Evolutionary conservation across 2,329 filamentous ascomycete species (phyloP), one percentile per base, ranked within the genome.

Genomic region (Fusarium euwallaceae): DNA sequence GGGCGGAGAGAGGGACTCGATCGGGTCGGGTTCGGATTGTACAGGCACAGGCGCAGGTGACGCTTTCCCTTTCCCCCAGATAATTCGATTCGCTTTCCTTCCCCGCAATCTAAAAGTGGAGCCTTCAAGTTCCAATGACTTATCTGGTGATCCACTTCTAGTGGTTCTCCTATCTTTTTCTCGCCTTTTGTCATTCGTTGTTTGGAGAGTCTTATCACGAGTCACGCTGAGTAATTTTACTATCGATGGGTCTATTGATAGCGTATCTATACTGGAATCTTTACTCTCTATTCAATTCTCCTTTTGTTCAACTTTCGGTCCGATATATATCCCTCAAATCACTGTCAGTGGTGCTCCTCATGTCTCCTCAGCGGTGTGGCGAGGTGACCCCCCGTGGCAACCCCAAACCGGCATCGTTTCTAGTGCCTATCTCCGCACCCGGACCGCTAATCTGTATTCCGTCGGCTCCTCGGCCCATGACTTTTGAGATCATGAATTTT

Each of bases 31-130:
- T 16, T 36, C 34, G 34, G 34, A 36, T 36, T 34, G 60, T 9
- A 36, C 60, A 53, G 27, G 27, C 27, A 29, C 27, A 29, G 32
- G 48, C 55, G 22, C 20, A 59, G 55, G 55, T 59, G 55, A 59
- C 55, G 55, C 55, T 39, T 36, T 36, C 58, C 58, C 55, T 39
- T 36, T 36, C 58, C 58, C 58, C 58, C 58, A 60, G 58, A 60
- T 22, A 43, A 60, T 60, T 60, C 56, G 22, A 41, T 36, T 60
- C 37, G 24, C n/a, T 58, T 39, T 11, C 37, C 58, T 60, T 60
- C 58, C 58, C 58, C 58, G 58, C 58, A 60, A 60, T 60, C 58
- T 16, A 60, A 60, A 22, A 60, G 58, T 60, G 58, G 58, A 32
- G 11, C 36, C 36, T n/a, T 17, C 4, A 5, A 41, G 39, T 14